Conservation (phyloP, 352 stramenopile species). For the Sclerospora graminicola region DNA sequence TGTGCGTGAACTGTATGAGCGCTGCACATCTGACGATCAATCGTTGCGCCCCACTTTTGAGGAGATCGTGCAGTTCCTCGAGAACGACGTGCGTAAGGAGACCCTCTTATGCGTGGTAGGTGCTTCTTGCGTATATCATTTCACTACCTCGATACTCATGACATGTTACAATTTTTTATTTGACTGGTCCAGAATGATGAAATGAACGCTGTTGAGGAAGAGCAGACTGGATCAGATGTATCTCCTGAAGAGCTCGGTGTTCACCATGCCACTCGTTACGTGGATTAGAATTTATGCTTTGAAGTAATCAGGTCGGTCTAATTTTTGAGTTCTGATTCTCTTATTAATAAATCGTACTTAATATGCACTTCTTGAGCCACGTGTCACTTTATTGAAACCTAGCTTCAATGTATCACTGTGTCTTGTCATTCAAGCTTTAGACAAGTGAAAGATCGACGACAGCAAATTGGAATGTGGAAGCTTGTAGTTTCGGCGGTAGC, state of each 20-base stretch:
- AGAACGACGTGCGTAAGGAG: conserved; percentile 81
- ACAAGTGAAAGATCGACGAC: conserved; percentile 1
- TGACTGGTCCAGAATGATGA: conserved; percentile 29
- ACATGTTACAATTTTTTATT: conserved; percentile 1
- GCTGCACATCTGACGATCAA: conserved; percentile 73
- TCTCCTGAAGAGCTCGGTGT: conserved; percentile 78
- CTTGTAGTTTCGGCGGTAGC: conserved; percentile 32
- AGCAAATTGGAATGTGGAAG: conserved; percentile 50
- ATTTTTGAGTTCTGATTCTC: background rate
- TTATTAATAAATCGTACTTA: conserved; percentile 5
- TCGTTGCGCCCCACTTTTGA: conserved; percentile 68
- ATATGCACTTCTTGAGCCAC: conserved; percentile 7
- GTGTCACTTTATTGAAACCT: conserved; percentile 18
- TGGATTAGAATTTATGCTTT: conserved; percentile 43
- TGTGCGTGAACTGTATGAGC: conserved; percentile 68
- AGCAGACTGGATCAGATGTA: conserved; percentile 26
- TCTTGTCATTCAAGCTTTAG: conserved; percentile 17
- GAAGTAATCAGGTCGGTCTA: too few species aligned
- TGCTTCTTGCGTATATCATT: conserved; percentile 2
- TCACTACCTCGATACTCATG: conserved; percentile 6
- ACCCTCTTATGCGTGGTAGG: conserved; percentile 70
- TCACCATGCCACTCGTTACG: conserved; percentile 73
- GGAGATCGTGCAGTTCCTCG: conserved; percentile 77
- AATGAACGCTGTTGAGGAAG: conserved; percentile 25
- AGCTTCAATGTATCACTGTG: conserved; percentile 6